Conservation (phyloP, 768 basidiomycete genomes). For the Pleurotus giganteus region DNA sequence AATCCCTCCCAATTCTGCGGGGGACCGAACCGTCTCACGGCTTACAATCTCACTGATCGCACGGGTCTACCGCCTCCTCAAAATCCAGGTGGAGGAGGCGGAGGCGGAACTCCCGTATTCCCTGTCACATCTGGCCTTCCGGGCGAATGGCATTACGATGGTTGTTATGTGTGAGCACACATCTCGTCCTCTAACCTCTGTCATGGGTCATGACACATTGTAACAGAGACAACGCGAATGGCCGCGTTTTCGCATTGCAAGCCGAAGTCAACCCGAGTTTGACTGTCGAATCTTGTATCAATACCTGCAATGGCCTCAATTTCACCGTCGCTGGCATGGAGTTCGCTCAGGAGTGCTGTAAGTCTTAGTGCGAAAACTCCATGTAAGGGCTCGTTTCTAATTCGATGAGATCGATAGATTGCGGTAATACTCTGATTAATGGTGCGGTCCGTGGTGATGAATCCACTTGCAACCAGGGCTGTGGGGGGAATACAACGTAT, state of each 20-base stretch:
- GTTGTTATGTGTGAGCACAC: slow-evolving; percentile 60
- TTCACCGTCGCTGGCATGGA: slow-evolving; percentile 73
- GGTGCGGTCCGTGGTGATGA: slow-evolving; percentile 53
- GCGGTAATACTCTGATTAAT: slow-evolving; percentile 62
- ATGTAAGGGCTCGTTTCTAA: neutral
- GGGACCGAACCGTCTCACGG: slow-evolving; percentile 64
- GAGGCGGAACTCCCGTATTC: slow-evolving; percentile 25
- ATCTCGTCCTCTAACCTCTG: neutral
- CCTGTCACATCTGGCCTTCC: slow-evolving; percentile 55
- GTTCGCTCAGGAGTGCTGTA: slow-evolving; percentile 51
- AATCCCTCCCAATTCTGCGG: slow-evolving; percentile 69
- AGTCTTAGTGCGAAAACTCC: slow-evolving; percentile 16
- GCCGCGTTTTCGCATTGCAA: slow-evolving; percentile 55
- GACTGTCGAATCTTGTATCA: slow-evolving; percentile 67
- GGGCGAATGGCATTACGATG: slow-evolving; percentile 54
- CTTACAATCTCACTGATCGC: slow-evolving; percentile 70
- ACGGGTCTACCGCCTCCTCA: slow-evolving; percentile 39
- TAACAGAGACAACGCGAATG: slow-evolving; percentile 56
- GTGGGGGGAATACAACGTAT: slow-evolving; percentile 66
- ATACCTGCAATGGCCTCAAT: slow-evolving; percentile 49
- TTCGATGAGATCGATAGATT: slow-evolving; percentile 58
- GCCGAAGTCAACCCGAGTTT: slow-evolving; percentile 20
- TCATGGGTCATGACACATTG: slow-evolving; percentile 13
- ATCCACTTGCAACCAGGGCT: slow-evolving; percentile 68
- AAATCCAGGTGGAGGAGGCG: slow-evolving; percentile 33